A percentile compares a stretch with the other conserved stretches of the same genome.
These are phyloP conservation scores for Parastagonospora avenae DNA, from an alignment of 2,329 filamentous ascomycete species.

Conservation along the genomic window DNA sequence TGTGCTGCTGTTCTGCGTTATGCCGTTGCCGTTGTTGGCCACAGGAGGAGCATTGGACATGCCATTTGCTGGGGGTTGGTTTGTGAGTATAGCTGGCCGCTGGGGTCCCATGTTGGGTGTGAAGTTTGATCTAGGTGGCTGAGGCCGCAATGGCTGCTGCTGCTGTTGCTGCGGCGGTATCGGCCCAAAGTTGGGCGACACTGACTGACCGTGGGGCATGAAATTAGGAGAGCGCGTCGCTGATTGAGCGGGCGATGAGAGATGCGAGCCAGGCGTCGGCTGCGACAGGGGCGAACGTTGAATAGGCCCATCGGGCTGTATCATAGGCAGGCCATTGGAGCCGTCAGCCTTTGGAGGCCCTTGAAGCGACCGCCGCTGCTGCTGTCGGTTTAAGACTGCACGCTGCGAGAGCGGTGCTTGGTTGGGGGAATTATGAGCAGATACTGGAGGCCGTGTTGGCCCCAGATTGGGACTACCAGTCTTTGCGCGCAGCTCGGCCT, in stretches of 20 bases:
- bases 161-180: conserved; percentile 52
- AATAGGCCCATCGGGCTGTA: conserved; percentile 47
- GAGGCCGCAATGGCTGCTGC: conserved; percentile 51
- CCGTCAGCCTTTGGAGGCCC: conserved; percentile 75
- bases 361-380: conserved; percentile 72
- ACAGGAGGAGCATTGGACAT: conserved; percentile 44
- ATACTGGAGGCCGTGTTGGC: conserved; percentile 61
- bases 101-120: conserved; percentile 50
- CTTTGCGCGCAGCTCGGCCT: conserved; percentile 92
- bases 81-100: conserved; percentile 44
- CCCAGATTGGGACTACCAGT: conserved; percentile 82
- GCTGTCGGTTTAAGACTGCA: conserved; percentile 79
- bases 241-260: conserved; percentile 66
- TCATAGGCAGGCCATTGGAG: conserved; percentile 48
- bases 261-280: conserved; percentile 81
- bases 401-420: conserved; percentile 75
- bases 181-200: conserved; percentile 64
- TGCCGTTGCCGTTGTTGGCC: conserved; percentile 43
- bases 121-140: conserved; percentile 56
- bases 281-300: conserved; percentile 74
- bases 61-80: conserved; percentile 43
- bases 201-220: conserved; percentile 62
- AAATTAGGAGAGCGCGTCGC: conserved; percentile 66
- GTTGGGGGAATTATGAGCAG: conserved; percentile 60
- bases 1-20: conserved; percentile 47